These are phyloP conservation scores for Trametes polyzona DNA, from an alignment of 1,284 basidiomycete species.

Conservation along the genomic window DNA sequence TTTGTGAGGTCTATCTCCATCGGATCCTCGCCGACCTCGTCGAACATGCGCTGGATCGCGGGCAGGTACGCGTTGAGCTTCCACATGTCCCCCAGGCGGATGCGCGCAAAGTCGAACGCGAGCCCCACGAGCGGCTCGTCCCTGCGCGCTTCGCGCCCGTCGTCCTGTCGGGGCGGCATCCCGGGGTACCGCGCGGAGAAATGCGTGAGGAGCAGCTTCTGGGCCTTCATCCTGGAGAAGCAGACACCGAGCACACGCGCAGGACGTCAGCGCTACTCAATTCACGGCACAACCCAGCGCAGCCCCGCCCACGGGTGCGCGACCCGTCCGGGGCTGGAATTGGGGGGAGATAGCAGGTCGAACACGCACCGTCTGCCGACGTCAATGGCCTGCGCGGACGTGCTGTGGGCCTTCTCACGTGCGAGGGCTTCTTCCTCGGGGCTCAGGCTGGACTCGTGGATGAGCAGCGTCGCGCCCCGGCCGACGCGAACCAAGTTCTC, in stretches of 20 bases:
- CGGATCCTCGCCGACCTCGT: conserved; percentile 51
- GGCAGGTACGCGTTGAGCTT: conserved; percentile 77
- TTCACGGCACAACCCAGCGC: neutral
- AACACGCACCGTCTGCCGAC: conserved; percentile 66
- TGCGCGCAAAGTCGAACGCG: conserved; percentile 81
- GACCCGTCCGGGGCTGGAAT: neutral
- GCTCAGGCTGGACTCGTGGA: conserved; percentile 93
- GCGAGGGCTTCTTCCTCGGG: conserved; percentile 80
- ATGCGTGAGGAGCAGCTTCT: conserved; percentile 88
- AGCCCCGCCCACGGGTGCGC: too few species aligned
- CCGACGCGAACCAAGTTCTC: conserved; percentile 72
- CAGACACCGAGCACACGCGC: neutral
- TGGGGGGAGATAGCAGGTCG: neutral
- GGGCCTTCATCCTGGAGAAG: conserved; percentile 73
- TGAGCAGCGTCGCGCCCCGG: conserved; percentile 75
- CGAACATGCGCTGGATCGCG: conserved; percentile 72
- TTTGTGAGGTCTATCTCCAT: conserved; percentile 25
- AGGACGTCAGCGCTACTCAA: neutral
- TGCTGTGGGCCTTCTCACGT: conserved; percentile 82
- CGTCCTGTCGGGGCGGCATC: conserved; percentile 53
- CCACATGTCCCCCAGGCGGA: conserved; percentile 81
- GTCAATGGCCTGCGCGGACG: conserved; percentile 85
- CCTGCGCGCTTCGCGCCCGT: neutral
- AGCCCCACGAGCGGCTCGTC: conserved; percentile 57
- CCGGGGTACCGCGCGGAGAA: conserved; percentile 96